Base-by-base conservation (phyloP, 202 grass and related monocot genomes). In the Panicum virgatum region DNA sequence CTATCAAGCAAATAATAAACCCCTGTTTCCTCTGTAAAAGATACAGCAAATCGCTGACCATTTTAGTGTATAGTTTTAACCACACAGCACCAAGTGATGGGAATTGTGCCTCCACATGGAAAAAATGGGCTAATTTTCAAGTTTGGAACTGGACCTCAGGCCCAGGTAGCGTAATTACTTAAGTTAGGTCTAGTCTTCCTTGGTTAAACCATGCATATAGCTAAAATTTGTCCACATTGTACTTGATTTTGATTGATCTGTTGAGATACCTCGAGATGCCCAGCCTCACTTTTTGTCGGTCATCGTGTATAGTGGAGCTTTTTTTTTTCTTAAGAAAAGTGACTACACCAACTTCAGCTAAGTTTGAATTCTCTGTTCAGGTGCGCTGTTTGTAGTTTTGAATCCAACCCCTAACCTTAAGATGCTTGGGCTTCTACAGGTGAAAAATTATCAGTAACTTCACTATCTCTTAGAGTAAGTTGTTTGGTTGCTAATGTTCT, bases 361-460 rank as follows among this genome's bases (percentile, higher is more conserved):
- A 77, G 61, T 9, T n/a, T 27, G 9, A 64, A 71, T 59, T 87
- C 45, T 52, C 14, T 11, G n/a, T 56, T 86, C 87, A 97, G 90
- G 94, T 78, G 94, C 86, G 0, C 76, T 97, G 44, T 80, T 93
- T 52, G 94, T 91, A 14, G 89, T 97, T 83, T 66, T 97, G 70
- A 89, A 91, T 84, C 76, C 63, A 66, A 36, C 84, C 25, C 96
- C 96, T 72, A 88, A 93, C 76, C 91, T 99, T 65, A 96, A 94
- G 75, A 90, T 93, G 87, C 90, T 99, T 38, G 96, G 96, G n/a
- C 87, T 90, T 88, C 89, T 99, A 69, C 92, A 96, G 92, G 96
- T 99, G 20, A 76, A 12, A 47, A 85, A 80, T 57, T 26, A 52
- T 37, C 38, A 16, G 19, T 60, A 56, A 48, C 38, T 69, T 84